Evolutionary conservation across 768 basidiomycete genomes (phyloP).

Genomic region (Rubroboletus pulcherrimus): DNA sequence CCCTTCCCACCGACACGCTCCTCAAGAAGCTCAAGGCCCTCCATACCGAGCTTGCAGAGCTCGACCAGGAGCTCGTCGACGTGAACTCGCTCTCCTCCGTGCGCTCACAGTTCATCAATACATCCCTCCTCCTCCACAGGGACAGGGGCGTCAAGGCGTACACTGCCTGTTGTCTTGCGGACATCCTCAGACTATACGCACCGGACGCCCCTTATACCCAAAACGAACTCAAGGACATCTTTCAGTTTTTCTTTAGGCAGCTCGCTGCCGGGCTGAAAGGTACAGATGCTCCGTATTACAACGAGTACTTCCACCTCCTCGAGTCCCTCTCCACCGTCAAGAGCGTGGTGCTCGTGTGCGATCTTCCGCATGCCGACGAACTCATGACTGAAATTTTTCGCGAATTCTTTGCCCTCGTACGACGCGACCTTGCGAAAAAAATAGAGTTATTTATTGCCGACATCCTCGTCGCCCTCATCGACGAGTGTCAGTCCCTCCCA

Average conservation of each 20-base stretch:
- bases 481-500: conserved; percentile 79
- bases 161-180: conserved; percentile 90
- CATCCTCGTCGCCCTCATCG: conserved; percentile 84
- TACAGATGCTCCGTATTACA: conserved; percentile 78
- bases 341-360: conserved; percentile 90
- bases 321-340: conserved; percentile 93
- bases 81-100: conserved; percentile 61
- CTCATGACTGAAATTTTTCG: conserved; percentile 81
- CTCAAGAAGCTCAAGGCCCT: conserved; percentile 82
- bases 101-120: conserved; percentile 75
- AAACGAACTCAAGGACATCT: conserved; percentile 88
- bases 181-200: conserved; percentile 89
- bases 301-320: conserved; percentile 92
- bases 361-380: conserved; percentile 83
- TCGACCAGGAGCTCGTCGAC: conserved; percentile 89
- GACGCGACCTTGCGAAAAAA: conserved; percentile 73
- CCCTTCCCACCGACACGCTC: conserved; percentile 73
- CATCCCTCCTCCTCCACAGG: conserved; percentile 84
- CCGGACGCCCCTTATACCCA: conserved; percentile 96
- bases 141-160: conserved; percentile 96
- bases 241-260: conserved; percentile 93
- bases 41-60: conserved; percentile 69
- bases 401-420: conserved; percentile 75
- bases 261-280: conserved; percentile 71
- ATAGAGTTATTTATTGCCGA: conserved; percentile 85